These are phyloP conservation scores for Didymellaceae sp. DNA, from an alignment of 2,329 filamentous ascomycete species.

Conservation along the genomic window DNA sequence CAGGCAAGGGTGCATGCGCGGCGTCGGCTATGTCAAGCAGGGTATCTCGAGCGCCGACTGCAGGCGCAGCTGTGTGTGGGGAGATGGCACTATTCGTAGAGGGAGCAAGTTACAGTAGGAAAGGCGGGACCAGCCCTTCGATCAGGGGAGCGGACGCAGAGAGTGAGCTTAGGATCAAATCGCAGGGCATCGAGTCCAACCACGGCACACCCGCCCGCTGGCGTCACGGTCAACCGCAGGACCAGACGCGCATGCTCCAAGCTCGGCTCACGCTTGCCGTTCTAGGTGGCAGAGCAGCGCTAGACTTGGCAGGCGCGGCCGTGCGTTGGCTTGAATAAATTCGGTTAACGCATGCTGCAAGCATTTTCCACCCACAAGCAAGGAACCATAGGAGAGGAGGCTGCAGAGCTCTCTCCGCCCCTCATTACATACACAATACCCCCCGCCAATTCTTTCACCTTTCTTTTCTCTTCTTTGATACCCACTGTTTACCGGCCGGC, in stretches of 20 bases:
- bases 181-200: too few relatives aligned
- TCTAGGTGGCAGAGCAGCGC: slow-evolving; percentile 8
- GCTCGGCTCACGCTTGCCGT: slow-evolving; percentile 19
- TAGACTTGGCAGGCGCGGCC: slow-evolving; percentile 3
- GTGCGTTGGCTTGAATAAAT: slow-evolving; percentile 5
- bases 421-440: slow-evolving; percentile 41
- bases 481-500: slow-evolving; percentile 58
- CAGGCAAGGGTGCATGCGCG: slow-evolving; percentile 15
- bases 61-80: slow-evolving; percentile 8
- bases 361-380: slow-evolving; percentile 22
- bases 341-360: slow-evolving; percentile 7
- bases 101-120: slow-evolving; percentile 14
- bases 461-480: slow-evolving; percentile 59
- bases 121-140: slow-evolving; percentile 28
- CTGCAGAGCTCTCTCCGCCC: slow-evolving; percentile 44
- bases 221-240: slow-evolving; percentile 12
- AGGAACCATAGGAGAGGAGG: slow-evolving; percentile 32
- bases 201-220: background rate
- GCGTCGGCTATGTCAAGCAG: slow-evolving; percentile 17
- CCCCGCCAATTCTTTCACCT: slow-evolving; percentile 50
- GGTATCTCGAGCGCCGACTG: slow-evolving; percentile 22
- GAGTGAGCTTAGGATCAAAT: too few relatives aligned
- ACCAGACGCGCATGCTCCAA: slow-evolving; percentile 14
- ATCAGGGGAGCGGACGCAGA: too few relatives aligned
- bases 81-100: slow-evolving; percentile 8